Percentiles rank a stretch among this genome's conserved stretches.
Conservation (phyloP, 805 yeast genomes). For the Candida patagonica region DNA sequence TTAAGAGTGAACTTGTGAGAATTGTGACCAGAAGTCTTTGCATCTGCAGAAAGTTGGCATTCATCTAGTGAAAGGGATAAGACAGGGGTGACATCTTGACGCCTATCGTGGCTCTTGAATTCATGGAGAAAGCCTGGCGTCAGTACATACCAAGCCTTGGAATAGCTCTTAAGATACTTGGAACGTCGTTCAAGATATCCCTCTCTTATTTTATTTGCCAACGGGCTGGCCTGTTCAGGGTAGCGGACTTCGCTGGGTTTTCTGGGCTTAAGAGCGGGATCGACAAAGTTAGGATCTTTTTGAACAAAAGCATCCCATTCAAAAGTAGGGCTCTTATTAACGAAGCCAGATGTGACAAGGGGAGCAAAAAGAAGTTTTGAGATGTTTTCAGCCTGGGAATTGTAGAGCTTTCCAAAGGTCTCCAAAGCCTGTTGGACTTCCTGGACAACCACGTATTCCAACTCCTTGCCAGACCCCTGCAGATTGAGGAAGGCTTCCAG, state of each 20-base stretch:
- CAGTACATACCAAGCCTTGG: slow-evolving; percentile 82
- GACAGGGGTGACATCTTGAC: slow-evolving; percentile 70
- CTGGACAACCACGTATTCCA: slow-evolving; percentile 77
- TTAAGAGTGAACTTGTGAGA: slow-evolving; percentile 63
- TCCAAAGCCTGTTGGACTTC: slow-evolving; percentile 80
- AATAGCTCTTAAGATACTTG: slow-evolving; percentile 83
- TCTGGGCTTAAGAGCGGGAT: slow-evolving; percentile 53
- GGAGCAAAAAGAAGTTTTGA: slow-evolving; percentile 51
- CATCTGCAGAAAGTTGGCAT: slow-evolving; percentile 75
- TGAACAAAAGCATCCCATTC: slow-evolving; percentile 86
- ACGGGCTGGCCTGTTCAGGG: slow-evolving; percentile 58
- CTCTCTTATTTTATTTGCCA: slow-evolving; percentile 58
- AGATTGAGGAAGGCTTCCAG: slow-evolving; percentile 84
- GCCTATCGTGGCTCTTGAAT: slow-evolving; percentile 74
- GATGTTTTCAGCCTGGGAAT: slow-evolving; percentile 28
- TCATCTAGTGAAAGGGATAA: slow-evolving; percentile 74
- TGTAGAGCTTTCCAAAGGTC: slow-evolving; percentile 59
- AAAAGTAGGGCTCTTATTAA: slow-evolving; percentile 65
- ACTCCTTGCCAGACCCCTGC: slow-evolving; percentile 78
- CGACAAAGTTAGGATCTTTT: slow-evolving; percentile 63
- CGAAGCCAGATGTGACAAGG: slow-evolving; percentile 57
- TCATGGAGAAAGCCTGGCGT: slow-evolving; percentile 87
- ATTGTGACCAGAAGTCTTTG: slow-evolving; percentile 42
- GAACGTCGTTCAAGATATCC: slow-evolving; percentile 86
- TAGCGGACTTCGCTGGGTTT: slow-evolving; percentile 53